These are phyloP conservation scores for Talaromyces thailandensis DNA, from an alignment of 495 filamentous ascomycete species.

Conservation along the genomic window DNA sequence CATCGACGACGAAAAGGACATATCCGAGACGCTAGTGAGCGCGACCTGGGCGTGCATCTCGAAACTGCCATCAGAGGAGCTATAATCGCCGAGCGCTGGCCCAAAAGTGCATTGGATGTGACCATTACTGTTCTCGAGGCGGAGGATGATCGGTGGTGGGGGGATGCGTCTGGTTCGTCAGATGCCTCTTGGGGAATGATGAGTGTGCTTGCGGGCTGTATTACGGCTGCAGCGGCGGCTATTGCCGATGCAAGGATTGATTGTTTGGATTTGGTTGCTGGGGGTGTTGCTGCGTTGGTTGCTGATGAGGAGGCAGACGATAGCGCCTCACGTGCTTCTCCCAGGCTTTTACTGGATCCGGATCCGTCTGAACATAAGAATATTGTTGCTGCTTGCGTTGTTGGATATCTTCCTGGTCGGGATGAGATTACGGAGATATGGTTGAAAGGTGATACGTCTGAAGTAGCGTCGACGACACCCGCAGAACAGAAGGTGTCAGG, in stretches of 20 bases:
- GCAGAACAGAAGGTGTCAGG: slow-evolving; percentile 18
- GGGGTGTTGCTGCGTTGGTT: slow-evolving; percentile 81
- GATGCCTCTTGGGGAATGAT: slow-evolving; percentile 66
- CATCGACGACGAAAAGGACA: slow-evolving; percentile 74
- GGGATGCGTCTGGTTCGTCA: slow-evolving; percentile 37
- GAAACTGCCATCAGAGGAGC: slow-evolving; percentile 84
- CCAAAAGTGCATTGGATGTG: slow-evolving; percentile 90
- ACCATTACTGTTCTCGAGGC: slow-evolving; percentile 89
- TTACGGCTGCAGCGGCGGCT: slow-evolving; percentile 91
- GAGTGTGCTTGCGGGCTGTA: slow-evolving; percentile 84
- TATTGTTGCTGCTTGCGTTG: slow-evolving; percentile 71
- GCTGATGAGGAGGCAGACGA: slow-evolving; percentile 15
- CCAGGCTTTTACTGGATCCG: slow-evolving; percentile 68
- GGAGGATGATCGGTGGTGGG: slow-evolving; percentile 64
- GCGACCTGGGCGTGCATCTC: slow-evolving; percentile 83
- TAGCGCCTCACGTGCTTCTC: slow-evolving; percentile 8
- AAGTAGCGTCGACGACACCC: slow-evolving; percentile 17
- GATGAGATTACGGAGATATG: slow-evolving; percentile 93
- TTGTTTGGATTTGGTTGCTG: slow-evolving; percentile 82
- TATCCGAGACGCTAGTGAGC: slow-evolving; percentile 74
- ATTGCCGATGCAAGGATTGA: slow-evolving; percentile 94
- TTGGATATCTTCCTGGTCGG: slow-evolving; percentile 78
- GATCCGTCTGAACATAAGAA: slow-evolving; percentile 64
- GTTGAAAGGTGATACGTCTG: slow-evolving; percentile 68
- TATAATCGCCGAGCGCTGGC: slow-evolving; percentile 88